phyloP scores from a whole-genome alignment of 2,329 filamentous ascomycete genomes.

The Fusarium pseudograminearum region DNA sequence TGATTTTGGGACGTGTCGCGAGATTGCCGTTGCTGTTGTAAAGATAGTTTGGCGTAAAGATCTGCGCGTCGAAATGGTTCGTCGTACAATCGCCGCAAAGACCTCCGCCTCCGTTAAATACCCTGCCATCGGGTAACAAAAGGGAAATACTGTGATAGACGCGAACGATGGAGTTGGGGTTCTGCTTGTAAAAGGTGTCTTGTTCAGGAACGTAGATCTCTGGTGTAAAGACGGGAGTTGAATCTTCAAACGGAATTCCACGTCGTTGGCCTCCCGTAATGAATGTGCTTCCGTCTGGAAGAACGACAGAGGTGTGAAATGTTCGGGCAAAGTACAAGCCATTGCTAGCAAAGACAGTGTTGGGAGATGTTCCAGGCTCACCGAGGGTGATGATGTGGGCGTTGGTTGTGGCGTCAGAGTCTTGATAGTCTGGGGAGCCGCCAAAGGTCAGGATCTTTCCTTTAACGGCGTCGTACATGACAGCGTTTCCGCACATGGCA shows the following conservation, averaged over 20 bases:
- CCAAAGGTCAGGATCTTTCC: conserved; percentile 68
- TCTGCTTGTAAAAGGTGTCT: conserved; percentile 26
- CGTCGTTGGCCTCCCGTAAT: conserved; percentile 57
- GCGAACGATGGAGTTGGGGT: conserved; percentile 19
- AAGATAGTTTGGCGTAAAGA: conserved; percentile 32
- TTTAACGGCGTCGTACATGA: conserved; percentile 70
- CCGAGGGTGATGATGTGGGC: conserved; percentile 64
- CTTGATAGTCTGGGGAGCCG: conserved; percentile 60
- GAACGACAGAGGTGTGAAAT: conserved; percentile 61
- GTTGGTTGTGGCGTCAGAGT: conserved; percentile 56
- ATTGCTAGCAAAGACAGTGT: conserved; percentile 1
- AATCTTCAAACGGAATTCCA: conserved; percentile 20
- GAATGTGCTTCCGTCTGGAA: conserved; percentile 62
- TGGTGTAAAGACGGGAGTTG: conserved; percentile 16
- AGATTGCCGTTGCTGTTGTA: conserved; percentile 6
- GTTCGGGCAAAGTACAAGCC: conserved; percentile 48
- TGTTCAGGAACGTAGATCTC: conserved; percentile 22
- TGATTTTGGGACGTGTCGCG: conserved; percentile 17
- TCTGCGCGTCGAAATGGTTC: conserved; percentile 38
- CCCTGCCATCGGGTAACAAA: conserved; percentile 16
- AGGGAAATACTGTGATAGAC: conserved; percentile 28
- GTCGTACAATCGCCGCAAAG: conserved; percentile 10
- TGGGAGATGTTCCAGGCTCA: conserved; percentile 1
- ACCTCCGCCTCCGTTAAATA: conserved; percentile 29
- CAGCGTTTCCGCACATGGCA: conserved; percentile 67